Evolutionary conservation across 192 early-diverging fungal species (phyloP), one percentile per base, ranked within the genome.

Genomic region (Backusella liffmaniae): DNA sequence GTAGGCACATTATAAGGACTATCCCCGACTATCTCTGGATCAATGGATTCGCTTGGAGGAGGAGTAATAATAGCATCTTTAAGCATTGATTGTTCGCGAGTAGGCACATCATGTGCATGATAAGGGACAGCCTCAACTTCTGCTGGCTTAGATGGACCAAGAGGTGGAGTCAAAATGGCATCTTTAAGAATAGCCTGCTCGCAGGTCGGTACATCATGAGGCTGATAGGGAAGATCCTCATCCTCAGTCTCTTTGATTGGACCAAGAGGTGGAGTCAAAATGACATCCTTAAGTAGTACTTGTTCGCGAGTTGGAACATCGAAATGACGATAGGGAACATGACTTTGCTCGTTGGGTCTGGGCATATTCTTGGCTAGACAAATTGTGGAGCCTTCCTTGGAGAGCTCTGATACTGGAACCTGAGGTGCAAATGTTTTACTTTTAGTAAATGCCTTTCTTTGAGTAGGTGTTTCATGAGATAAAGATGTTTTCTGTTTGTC

Each of bases 231-330:
- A 56, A 56, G n/a, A 21, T 56, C 5, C 1, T 56, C 51, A n/a
- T 53, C 16, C 2, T 53, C 51, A 8, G 5, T n/a, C 21, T 1
- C 7, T 23, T n/a, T 56, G 5, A 5, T 1, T 56, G 51, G 21
- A 21, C n/a, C 51, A 23, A 56, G 51, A 23, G 51, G n/a, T 21
- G n/a, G 51, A 56, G 51, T 21, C 51, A 56, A 21, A 21, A 56
- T 56, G 6, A 21, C 51, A 8, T 26, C 51, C 21, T 56, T 56
- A 56, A 56, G 51, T 9, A 56, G 5, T 56, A 4, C 53, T 13
- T 59, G 56, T 59, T 59, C 56, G 56, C 56, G 56, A 62, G 56
- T 62, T 12, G 56, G 56, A 26, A 62, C 21, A 62, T 62, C 56
- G 10, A 13, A 29, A 13, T 7, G 0, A 12, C 3, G 21, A 29